phyloP scores from a whole-genome alignment of 139 green algal species.

The Ulvella scutata region DNA sequence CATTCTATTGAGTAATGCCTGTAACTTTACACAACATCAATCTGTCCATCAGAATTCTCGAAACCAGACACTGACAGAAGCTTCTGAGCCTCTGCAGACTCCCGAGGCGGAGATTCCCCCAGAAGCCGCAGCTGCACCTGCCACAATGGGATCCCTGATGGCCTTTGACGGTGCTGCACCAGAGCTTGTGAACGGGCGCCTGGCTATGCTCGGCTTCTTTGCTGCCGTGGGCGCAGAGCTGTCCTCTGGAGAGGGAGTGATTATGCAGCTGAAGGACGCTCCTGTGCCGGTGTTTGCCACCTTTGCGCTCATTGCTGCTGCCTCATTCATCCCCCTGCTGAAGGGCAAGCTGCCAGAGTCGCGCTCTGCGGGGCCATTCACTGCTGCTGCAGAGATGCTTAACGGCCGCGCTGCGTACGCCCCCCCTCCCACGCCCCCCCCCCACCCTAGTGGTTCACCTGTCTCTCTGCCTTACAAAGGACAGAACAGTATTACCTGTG shows the following conservation, averaged over 20 bases:
- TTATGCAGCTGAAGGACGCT: slow-evolving; percentile 21
- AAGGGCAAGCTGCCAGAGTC: slow-evolving; percentile 1
- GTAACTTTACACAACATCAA: too few relatives aligned
- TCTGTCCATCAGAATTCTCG: too few relatives aligned
- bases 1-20: too few relatives aligned
- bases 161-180: slow-evolving; percentile 2
- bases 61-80: too few relatives aligned
- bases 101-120: too few relatives aligned
- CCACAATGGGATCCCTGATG: background rate
- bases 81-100: too few relatives aligned
- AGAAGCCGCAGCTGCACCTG: too few relatives aligned
- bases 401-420: background rate
- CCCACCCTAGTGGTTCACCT: too few relatives aligned
- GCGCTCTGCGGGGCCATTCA: background rate
- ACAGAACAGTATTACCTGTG: too few relatives aligned
- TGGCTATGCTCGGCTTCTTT: slow-evolving; percentile 52
- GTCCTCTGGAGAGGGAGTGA: slow-evolving; percentile 18
- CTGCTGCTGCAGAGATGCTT: background rate
- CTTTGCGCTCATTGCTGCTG: slow-evolving; percentile 18
- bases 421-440: too few relatives aligned
- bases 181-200: slow-evolving; percentile 39
- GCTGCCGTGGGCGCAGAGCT: slow-evolving; percentile 39
- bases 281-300: slow-evolving; percentile 12
- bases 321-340: slow-evolving; percentile 27
- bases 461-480: too few relatives aligned